Conservation (phyloP, 2,329 filamentous ascomycete species). For the Aspergillus hiratsukae region DNA sequence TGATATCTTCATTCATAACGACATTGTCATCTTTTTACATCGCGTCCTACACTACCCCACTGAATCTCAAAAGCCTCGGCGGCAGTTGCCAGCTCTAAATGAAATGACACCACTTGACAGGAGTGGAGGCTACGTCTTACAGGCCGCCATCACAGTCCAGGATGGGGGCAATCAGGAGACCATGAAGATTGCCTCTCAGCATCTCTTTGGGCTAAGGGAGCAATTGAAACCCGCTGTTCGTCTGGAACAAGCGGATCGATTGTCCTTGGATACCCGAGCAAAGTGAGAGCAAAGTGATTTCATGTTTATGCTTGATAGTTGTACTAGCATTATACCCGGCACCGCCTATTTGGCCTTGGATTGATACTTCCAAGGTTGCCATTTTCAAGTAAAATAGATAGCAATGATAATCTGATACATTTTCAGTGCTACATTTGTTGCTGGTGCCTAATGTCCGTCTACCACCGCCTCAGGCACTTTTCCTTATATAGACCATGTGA, state of each 20-base stretch:
- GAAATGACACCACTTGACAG: conserved; percentile 50
- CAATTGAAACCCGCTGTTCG: conserved; percentile 54
- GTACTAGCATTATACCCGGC: conserved; percentile 7
- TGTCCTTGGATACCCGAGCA: conserved; percentile 57
- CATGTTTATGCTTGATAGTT: conserved; percentile 4
- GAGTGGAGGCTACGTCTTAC: conserved; percentile 55
- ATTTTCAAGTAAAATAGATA: background rate
- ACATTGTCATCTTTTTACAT: conserved; percentile 54
- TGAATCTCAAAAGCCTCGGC: conserved; percentile 30
- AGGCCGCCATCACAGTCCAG: conserved; percentile 54
- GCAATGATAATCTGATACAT: background rate
- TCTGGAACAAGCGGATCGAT: conserved; percentile 53
- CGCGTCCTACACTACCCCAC: conserved; percentile 49
- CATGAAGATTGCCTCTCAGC: conserved; percentile 50
- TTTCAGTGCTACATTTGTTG: background rate
- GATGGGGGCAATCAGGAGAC: conserved; percentile 52
- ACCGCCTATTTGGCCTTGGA: background rate
- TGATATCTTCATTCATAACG: conserved; percentile 54
- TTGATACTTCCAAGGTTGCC: background rate
- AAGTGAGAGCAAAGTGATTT: conserved; percentile 53
- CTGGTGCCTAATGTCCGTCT: background rate
- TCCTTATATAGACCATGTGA: conserved; percentile 31
- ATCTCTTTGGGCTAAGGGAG: conserved; percentile 52
- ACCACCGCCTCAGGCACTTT: background rate
- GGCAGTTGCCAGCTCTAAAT: conserved; percentile 39